These are phyloP conservation scores for Conticribra guillardii DNA, from an alignment of 108 stramenopile genomes.

Conservation along the genomic window DNA sequence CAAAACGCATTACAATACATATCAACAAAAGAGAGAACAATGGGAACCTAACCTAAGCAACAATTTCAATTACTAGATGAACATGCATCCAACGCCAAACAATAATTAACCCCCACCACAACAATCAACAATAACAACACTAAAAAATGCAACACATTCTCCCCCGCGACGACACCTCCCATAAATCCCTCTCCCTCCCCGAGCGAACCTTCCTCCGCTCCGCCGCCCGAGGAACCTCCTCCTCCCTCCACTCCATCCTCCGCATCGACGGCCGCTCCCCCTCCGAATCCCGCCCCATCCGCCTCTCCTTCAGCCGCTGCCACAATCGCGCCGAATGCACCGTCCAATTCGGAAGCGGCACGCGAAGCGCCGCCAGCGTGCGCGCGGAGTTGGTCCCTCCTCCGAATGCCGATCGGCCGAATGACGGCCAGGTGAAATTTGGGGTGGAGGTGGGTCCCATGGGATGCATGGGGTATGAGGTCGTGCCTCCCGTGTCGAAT, in stretches of 20 bases:
- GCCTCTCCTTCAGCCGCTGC: slow-evolving; percentile 63
- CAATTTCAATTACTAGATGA: too few species aligned
- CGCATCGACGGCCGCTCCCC: slow-evolving; percentile 74
- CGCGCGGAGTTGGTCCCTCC: slow-evolving; percentile 76
- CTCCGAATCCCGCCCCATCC: slow-evolving; percentile 72
- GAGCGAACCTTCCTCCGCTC: slow-evolving; percentile 75
- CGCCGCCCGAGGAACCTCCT: slow-evolving; percentile 41
- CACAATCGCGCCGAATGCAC: slow-evolving; percentile 77
- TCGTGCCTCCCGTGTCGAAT: slow-evolving; percentile 57
- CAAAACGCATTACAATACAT: background rate
- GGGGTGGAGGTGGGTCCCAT: slow-evolving; percentile 87
- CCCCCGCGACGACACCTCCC: slow-evolving; percentile 70
- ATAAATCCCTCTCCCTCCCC: slow-evolving; percentile 57
- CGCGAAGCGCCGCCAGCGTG: slow-evolving; percentile 59
- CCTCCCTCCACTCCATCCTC: slow-evolving; percentile 20
- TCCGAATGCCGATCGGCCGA: slow-evolving; percentile 84
- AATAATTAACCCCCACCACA: too few species aligned
- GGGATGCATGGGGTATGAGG: slow-evolving; percentile 78
- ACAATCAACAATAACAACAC: background rate
- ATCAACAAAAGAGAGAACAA: background rate
- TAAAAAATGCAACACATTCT: slow-evolving; percentile 48
- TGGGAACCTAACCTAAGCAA: too few species aligned
- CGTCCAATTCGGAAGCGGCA: slow-evolving; percentile 75
- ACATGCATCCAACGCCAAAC: too few species aligned
- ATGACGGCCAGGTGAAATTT: slow-evolving; percentile 86